Base-by-base conservation (phyloP, 768 basidiomycete species). In the Russula abietina region DNA sequence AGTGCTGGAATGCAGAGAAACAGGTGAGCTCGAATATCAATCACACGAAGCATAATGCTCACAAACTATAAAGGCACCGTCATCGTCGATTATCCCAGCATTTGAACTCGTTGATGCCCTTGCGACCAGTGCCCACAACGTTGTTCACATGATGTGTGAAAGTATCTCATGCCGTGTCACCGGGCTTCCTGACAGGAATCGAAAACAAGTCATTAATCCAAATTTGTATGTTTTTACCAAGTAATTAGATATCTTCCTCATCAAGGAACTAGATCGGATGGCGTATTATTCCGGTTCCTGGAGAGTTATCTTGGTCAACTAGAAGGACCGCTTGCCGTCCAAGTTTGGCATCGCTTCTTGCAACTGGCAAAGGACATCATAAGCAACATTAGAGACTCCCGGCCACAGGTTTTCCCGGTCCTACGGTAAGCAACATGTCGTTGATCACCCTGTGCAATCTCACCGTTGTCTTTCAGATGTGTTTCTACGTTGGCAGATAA, bases 261-360 rank as follows among this genome's bases (percentile, higher is more conserved):
- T 45, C 54, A 12, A 49, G 26, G 17, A 46, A 59, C 59, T 61
- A 95, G 93, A 62, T 81, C 83, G 41, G 91, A 93, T 63, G 73
- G 75, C 4, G 79, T 80, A 17, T 70, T 93, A n/a, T 93, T 92
- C 78, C 83, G 80, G 33, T 98, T 98, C 72, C 77, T 98, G 51
- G 93, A 98, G 70, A 84, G 85, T 59, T 98, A 98, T 70, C 72
- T 98, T 32, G 76, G 75, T 19, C 83, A 87, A 11, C 73, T 98
- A 46, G 97, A 98, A 73, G 92, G 93, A 0, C 92, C 97, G 0
- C 76, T 97, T 39, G 95, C 92, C 3, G 79, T 94, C 12, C 97
- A 98, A 75, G 89, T 98, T 22, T 98, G 96, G 96, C 73, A 76
- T 48, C 82, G 91, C 22, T 87, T 87, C 69, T 76, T 91, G 65